Percentiles rank a stretch among this genome's conserved stretches.
These are phyloP conservation scores for Populus tomentosa DNA, from an alignment of 441 rosid species.

Conservation along the genomic window DNA sequence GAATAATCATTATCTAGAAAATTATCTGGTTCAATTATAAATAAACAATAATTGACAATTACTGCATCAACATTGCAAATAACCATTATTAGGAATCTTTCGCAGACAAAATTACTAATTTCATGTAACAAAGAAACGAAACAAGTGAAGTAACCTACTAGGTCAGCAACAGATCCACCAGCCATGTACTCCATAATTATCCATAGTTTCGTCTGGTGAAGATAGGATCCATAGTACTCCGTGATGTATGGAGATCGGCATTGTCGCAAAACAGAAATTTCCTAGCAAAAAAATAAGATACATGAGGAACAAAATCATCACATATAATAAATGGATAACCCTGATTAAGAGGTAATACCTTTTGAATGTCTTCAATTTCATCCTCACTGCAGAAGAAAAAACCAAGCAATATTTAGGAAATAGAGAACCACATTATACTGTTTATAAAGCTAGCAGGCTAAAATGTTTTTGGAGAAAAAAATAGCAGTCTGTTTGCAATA, in stretches of 20 bases:
- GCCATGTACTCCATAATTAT: constrained; percentile 99
- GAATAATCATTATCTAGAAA: neutral
- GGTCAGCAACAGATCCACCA: constrained; percentile 99
- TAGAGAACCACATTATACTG: neutral
- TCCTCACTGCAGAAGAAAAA: constrained; percentile 65
- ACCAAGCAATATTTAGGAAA: neutral
- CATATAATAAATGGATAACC: constrained; percentile 9
- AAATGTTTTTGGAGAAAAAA: neutral
- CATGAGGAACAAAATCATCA: constrained; percentile 29
- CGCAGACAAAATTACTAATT: neutral
- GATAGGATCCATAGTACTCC: constrained; percentile 97
- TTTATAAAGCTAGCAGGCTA: neutral
- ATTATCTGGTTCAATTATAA: neutral
- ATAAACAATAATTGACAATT: neutral
- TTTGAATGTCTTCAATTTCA: constrained; percentile 98
- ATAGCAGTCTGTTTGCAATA: neutral
- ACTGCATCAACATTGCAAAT: neutral
- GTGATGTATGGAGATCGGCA: constrained; percentile 96
- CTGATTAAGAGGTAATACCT: constrained; percentile 45
- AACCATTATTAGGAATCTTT: neutral
- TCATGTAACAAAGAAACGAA: constrained; percentile 19
- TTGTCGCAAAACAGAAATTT: constrained; percentile 96
- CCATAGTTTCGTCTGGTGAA: constrained; percentile 97
- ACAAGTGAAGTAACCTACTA: constrained; percentile 61
- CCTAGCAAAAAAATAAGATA: constrained; percentile 49